phyloP scores from a whole-genome alignment of 2,329 filamentous ascomycete species.

The Herpotrichia juniperi region DNA sequence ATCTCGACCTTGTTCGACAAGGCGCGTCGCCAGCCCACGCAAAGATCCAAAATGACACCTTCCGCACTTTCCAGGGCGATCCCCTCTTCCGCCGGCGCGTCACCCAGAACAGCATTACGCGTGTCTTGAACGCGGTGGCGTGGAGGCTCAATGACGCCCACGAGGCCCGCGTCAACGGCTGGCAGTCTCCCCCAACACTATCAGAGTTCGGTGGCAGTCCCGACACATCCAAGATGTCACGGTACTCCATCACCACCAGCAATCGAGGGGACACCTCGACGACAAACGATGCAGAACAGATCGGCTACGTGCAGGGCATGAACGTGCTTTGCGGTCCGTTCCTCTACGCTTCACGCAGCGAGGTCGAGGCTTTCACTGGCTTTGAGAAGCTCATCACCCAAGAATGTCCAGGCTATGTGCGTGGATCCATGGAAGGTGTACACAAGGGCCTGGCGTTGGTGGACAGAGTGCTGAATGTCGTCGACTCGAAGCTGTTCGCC shows the following conservation, averaged over 20 bases:
- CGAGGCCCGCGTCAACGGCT: constrained; percentile 61
- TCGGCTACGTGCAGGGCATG: constrained; percentile 98
- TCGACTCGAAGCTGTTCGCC: constrained; percentile 84
- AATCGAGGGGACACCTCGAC: constrained; percentile 39
- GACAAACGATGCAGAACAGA: constrained; percentile 64
- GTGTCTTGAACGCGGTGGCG: constrained; percentile 90
- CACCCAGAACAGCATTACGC: constrained; percentile 92
- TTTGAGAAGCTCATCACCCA: constrained; percentile 86
- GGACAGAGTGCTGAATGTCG: constrained; percentile 88
- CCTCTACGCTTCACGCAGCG: constrained; percentile 90
- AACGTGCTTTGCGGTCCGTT: constrained; percentile 97
- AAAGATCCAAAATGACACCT: constrained; percentile 98
- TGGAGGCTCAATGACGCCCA: constrained; percentile 89
- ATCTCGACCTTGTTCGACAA: constrained; percentile 88
- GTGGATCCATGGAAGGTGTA: constrained; percentile 95
- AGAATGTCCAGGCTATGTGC: constrained; percentile 92
- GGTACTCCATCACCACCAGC: constrained; percentile 36
- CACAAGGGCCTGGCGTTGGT: constrained; percentile 90
- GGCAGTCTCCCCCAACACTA: constrained; percentile 56
- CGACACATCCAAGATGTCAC: constrained; percentile 46
- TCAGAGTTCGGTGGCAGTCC: constrained; percentile 57
- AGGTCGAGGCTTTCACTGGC: constrained; percentile 91
- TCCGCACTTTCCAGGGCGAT: constrained; percentile 93
- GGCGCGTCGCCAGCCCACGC: constrained; percentile 93
- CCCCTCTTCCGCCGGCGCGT: constrained; percentile 96